Base-by-base conservation (phyloP, 176 grass and related monocot species). In the Aegilops tauschii region DNA sequence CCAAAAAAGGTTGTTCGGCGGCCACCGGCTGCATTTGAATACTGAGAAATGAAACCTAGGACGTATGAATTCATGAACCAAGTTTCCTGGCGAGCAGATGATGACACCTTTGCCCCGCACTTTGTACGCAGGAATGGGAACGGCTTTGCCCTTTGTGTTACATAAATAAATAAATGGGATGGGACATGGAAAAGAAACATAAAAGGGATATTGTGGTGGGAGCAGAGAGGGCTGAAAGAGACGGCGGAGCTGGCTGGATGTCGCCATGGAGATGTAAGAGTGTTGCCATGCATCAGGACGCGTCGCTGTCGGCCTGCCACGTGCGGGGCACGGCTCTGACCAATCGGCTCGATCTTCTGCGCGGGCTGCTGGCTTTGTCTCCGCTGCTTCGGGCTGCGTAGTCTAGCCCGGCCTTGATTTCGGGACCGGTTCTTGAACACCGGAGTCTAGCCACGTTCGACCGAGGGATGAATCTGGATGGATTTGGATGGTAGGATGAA, bases 251-350 rank as follows among this genome's bases (percentile, higher is more conserved):
- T 54, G 50, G 50, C 0, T 10, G 6, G 89, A 87, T 91, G 89
- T 91, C 89, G 85, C 89, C 89, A 91, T 91, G 37, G 59, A 1
- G 74, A 3, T 83, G 89, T 90, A 90, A 90, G 44, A 12, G 59
- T 90, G 89, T 87, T 74, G 89, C 34, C 89, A 91, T 91, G 61
- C 47, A 18, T 3, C 17, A 12, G 36, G 79, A 79, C 4, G 59
- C 42, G 89, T 90, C 80, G 65, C 74, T 83, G 75, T 76, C 73
- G 29, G 73, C 73, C 14, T 52, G 45, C 80, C 74, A 67, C 32
- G 49, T 8, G 61, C 5, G 4, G 4, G 12, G 5, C 58, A 8
- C 32, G 17, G 6, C 7, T 23, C 52, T 12, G 47, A 8, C 74
- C 47, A 12, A 56, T 6, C 73, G 2, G 74, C 28, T 56, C 16